These are phyloP conservation scores for Secale cereale DNA, from an alignment of 176 grass and related monocot species.

Conservation along the genomic window DNA sequence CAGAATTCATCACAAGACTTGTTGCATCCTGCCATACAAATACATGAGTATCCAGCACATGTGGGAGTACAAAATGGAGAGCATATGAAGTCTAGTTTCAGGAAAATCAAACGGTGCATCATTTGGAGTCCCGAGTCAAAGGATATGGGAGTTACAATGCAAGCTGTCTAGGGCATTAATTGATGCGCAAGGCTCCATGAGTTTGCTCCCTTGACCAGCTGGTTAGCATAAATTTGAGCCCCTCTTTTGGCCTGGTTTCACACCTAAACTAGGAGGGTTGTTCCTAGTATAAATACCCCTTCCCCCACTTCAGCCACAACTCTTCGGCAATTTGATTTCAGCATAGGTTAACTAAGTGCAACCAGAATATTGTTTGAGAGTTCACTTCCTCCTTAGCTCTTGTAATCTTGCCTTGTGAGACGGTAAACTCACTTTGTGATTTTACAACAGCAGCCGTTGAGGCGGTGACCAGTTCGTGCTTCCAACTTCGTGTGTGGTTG, in stretches of 20 bases:
- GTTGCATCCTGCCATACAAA: too few relatives aligned
- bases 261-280: background rate
- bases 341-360: too few relatives aligned
- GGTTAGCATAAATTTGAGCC: background rate
- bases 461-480: background rate
- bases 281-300: background rate
- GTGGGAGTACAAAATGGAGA: too few relatives aligned
- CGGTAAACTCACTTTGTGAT: background rate
- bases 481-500: background rate
- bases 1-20: too few relatives aligned
- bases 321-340: too few relatives aligned
- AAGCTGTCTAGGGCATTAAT: background rate
- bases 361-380: background rate
- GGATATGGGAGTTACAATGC: too few relatives aligned
- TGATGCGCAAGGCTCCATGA: too few relatives aligned
- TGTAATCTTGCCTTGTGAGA: background rate
- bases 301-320: background rate
- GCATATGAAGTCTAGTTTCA: too few relatives aligned
- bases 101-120: too few relatives aligned
- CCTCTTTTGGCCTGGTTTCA: background rate
- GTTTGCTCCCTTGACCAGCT: too few relatives aligned
- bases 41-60: too few relatives aligned
- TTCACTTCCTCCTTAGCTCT: background rate
- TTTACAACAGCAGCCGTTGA: background rate
- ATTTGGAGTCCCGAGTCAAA: too few relatives aligned